A percentile compares a stretch with the other conserved stretches of the same genome.
Evolutionary conservation across 169 alveolate species (phyloP).

Genomic region (Theileria luwenshuni): DNA sequence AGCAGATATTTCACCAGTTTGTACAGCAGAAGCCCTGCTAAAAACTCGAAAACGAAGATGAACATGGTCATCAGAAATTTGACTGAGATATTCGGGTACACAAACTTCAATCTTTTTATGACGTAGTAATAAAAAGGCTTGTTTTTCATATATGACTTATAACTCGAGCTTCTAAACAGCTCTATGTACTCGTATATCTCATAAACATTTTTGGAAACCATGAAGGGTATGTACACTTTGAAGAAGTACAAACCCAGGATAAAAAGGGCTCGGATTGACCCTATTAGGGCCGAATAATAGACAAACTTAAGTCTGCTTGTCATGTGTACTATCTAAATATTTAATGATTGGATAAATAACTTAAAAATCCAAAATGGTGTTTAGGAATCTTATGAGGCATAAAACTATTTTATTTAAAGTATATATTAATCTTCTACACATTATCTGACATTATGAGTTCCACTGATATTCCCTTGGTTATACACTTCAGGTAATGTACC

Average conservation of each 20-base stretch:
- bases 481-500: constrained; percentile 86
- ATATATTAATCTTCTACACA: constrained; percentile 61
- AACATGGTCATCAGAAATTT: constrained; percentile 17
- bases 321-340: constrained; percentile 6
- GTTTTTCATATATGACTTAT: constrained; percentile 16
- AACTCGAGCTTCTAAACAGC: constrained; percentile 8
- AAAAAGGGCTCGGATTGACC: constrained; percentile 1
- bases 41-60: constrained; percentile 33
- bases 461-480: constrained; percentile 84
- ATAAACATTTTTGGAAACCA: constrained; percentile 29
- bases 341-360: not conserved
- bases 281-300: constrained; percentile 4
- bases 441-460: constrained; percentile 82
- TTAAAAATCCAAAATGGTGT: not conserved
- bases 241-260: constrained; percentile 12
- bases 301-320: not conserved
- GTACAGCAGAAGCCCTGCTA: constrained; percentile 32
- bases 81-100: constrained; percentile 19
- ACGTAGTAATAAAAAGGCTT: constrained; percentile 24
- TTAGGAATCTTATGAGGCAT: not conserved
- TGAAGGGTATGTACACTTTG: constrained; percentile 35
- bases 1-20: not conserved
- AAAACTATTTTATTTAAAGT: constrained; percentile 11
- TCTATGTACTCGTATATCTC: constrained; percentile 58
- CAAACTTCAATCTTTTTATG: constrained; percentile 2